Evolutionary conservation across 176 grass and related monocot genomes (phyloP), one percentile per base, ranked within the genome.

Genomic region (Carex littledalei): DNA sequence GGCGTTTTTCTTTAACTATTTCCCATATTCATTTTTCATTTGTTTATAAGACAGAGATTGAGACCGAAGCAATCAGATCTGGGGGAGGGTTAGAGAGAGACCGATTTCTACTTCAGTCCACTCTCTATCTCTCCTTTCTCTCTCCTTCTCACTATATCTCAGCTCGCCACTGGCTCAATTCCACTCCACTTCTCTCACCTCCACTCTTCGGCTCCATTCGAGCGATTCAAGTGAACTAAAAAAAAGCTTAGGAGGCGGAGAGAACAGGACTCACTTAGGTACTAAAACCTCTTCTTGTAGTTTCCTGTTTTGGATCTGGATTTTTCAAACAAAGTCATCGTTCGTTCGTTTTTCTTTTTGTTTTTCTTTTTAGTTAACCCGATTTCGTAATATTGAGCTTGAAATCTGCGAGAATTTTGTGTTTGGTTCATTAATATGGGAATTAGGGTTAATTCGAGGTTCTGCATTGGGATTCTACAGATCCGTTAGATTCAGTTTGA

Each of bases 51-150:
- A 67, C 47, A 50, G 72, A 53, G 81, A 83, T 68, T 83, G 61
- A 63, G 81, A 83, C 12, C 63, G 81, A 83, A 68, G 81, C 81
- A 83, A 68, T 29, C 64, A 52, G 81, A 83, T 63, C 43, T 64
- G 6, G 63, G 47, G 47, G 47, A 83, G 81, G 63, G n/a, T 52
- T 13, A 6, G 41, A 21, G 78, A 22, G 54, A 53, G 81, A 83
- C 35, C 21, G 52, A 54, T 66, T 41, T 50, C 22, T 29, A 83
- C 20, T 32, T 67, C 64, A 66, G 20, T 83, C 61, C 10, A 43
- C 57, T 43, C 14, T 17, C 31, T 41, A 7, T 45, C 41, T 43
- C 41, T 26, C 26, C 59, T 20, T 20, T 39, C 59, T 26, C 39
- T 26, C 61, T 26, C 2, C 22, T 55, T 52, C 62, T 83, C 61